Percentiles rank a stretch among this genome's conserved stretches.
phyloP scores from a whole-genome alignment of 177 flowering plant species.

The Vitis hybrid region DNA sequence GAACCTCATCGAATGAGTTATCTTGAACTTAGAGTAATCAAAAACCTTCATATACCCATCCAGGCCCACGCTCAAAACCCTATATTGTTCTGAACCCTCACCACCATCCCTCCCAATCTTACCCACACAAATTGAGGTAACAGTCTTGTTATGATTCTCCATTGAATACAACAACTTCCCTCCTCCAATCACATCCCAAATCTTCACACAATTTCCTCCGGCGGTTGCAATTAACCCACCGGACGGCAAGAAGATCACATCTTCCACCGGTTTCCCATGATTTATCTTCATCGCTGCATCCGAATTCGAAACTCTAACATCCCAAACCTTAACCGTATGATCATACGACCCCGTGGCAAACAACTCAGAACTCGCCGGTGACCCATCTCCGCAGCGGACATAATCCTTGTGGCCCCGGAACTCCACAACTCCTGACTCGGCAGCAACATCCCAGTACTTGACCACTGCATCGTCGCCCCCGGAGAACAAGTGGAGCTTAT shows the following conservation, averaged over 20 bases:
- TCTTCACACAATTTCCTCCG: constrained; percentile 80
- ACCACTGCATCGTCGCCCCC: constrained; percentile 83
- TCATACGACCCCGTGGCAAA: constrained; percentile 88
- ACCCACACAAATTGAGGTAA: constrained; percentile 75
- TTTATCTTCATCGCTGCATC: constrained; percentile 46
- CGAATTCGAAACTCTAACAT: constrained; percentile 50
- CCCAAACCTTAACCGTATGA: constrained; percentile 86
- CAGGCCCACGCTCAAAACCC: constrained; percentile 73
- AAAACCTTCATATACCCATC: constrained; percentile 94
- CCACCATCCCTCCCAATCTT: constrained; percentile 39
- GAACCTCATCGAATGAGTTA: constrained; percentile 77
- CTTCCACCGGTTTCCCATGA: constrained; percentile 83
- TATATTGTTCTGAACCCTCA: constrained; percentile 39
- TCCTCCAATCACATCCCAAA: constrained; percentile 92
- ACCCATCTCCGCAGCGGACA: constrained; percentile 68
- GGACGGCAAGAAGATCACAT: constrained; percentile 70
- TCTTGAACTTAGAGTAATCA: constrained; percentile 63
- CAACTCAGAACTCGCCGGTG: constrained; percentile 60
- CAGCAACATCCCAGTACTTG: constrained; percentile 85
- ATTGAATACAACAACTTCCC: constrained; percentile 66
- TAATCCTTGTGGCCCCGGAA: constrained; percentile 81
- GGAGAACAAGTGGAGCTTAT: constrained; percentile 76
- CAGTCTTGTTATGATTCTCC: constrained; percentile 91
- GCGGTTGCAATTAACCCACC: constrained; percentile 88
- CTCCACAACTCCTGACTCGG: constrained; percentile 36